Evolutionary conservation across 75 land plant species (phyloP), one percentile per base, ranked within the genome.

Genomic region (Isoetes taiwanensis): DNA sequence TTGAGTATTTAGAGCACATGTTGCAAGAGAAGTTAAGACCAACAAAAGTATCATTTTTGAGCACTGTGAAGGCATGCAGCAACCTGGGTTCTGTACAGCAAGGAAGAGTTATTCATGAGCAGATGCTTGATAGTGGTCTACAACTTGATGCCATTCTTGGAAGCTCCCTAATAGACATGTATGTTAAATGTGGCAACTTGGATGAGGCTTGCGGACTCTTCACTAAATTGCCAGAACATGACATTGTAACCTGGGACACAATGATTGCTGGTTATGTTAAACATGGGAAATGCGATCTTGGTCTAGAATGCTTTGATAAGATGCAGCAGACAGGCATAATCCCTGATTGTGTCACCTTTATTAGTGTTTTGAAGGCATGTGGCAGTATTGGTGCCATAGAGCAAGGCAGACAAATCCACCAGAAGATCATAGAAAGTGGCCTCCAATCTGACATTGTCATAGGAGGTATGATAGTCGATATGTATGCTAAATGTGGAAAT

Each of bases 151-250:
- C 38, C 11, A 28, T 32, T 24, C 61, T 66, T 14, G 65, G 66
- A 31, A 75, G 64, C 52, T 52, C 77, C 2, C 24, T 75, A 32
- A 27, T 75, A 24, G 60, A 63, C 19, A 75, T 69, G 77, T 73
- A 73, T 24, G 62, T 66, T 19, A 73, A 48, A 34, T 73, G 71
- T 62, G 76, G 76, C 12, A 42, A 41, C 31, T 40, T 67, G 31
- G 55, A 67, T 1, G 48, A 73, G 43, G 78, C 78, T 1, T 2
- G 16, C 17, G 40, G 43, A 42, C 66, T 64, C 30, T 66, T 76
- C 40, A 66, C 58, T 12, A 32, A 41, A 10, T 56, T 64, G 38
- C n/a, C n/a, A n/a, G n/a, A n/a, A n/a, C n/a, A n/a, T 16, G 67
- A 71, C 50, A 34, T 37, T 34, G 58, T 70, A n/a, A 61, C 74